A percentile compares a stretch with the other conserved stretches of the same genome.
phyloP scores from a whole-genome alignment of 805 yeast genomes.

The Saccharomyces kudriavzevii region DNA sequence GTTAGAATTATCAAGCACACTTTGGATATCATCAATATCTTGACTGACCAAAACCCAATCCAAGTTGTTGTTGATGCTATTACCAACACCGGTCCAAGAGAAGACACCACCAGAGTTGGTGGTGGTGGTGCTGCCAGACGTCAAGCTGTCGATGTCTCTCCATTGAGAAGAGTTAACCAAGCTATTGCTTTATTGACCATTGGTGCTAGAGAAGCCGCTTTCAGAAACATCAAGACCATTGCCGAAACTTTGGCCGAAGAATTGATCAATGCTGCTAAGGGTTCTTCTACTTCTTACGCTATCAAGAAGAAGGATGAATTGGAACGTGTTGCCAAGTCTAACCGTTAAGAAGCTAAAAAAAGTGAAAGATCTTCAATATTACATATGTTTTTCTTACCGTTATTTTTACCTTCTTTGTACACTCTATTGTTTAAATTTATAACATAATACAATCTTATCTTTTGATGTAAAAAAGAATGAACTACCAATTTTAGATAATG shows the following conservation, averaged over 20 bases:
- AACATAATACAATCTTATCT: slow-evolving; percentile 7
- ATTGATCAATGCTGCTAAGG: slow-evolving; percentile 99
- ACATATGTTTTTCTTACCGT: slow-evolving; percentile 8
- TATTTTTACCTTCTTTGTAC: slow-evolving; percentile 18
- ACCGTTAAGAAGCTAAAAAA: slow-evolving; percentile 67
- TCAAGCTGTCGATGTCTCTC: slow-evolving; percentile 99
- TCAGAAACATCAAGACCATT: slow-evolving; percentile 99
- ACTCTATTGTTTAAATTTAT: slow-evolving; percentile 15
- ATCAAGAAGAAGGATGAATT: slow-evolving; percentile 99
- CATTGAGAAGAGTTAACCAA: slow-evolving; percentile 99
- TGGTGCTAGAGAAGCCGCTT: slow-evolving; percentile 99
- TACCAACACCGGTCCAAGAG: slow-evolving; percentile 99
- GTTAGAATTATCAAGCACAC: slow-evolving; percentile 99
- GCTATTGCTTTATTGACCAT: slow-evolving; percentile 95
- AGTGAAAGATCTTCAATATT: slow-evolving; percentile 3
- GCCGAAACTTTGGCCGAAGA: slow-evolving; percentile 99
- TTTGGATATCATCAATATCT: slow-evolving; percentile 91
- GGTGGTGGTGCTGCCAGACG: slow-evolving; percentile 99
- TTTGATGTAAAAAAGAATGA: slow-evolving; percentile 1
- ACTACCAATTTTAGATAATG: neutral
- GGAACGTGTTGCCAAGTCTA: slow-evolving; percentile 99
- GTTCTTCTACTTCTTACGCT: slow-evolving; percentile 99
- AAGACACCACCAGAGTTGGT: slow-evolving; percentile 99
- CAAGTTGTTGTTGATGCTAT: slow-evolving; percentile 99
- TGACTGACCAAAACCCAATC: slow-evolving; percentile 98